Evolutionary conservation across 2,329 filamentous ascomycete species (phyloP), one percentile per base, ranked within the genome.

Genomic region (Orbilia quercus): DNA sequence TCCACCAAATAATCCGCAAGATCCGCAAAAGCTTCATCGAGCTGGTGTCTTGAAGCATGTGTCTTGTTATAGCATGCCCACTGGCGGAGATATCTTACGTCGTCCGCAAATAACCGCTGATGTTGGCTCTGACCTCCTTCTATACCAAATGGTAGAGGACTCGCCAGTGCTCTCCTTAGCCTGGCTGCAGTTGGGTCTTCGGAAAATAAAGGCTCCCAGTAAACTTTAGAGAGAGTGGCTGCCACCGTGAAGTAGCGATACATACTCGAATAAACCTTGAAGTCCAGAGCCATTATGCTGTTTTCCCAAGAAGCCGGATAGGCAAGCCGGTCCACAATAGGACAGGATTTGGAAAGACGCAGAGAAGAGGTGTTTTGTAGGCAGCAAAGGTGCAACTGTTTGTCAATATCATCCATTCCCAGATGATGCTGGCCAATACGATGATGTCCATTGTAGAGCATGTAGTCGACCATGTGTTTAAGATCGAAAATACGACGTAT

Each of bases 51-150:
- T 0, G 50, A 58, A 2, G 58, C 34, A 20, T 28, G 9, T n/a
- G 47, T 50, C 20, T 58, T 71, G 18, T 71, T 71, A 31, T 71
- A 71, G 20, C 66, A 71, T 11, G 58, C 31, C 66, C 66, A 64
- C 20, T 18, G 50, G 20, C 58, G 51, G 31, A 71, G 14, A 51
- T 71, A 71, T 16, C 9, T 7, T 7, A 63, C 12, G 2, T 71
- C 66, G 7, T 58, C 58, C 0, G 14, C 16, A 1, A n/a, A 11
- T 14, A 71, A 18, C 9, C 34, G 31, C 2, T 48, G 42, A n/a
- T 0, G 45, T 9, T 42, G 5, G 20, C 6, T 22, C 40, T 20
- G 53, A 34, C 45, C 23, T 23, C 34, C 25, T 3, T 23, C 44
- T 1, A 48, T 23, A 16, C 38, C 25, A 36, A 18, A 9, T 40